Percentiles rank a stretch among this genome's conserved stretches.
Evolutionary conservation across 2,329 filamentous ascomycete genomes (phyloP).

Genomic region (Elsinoe ampelina): DNA sequence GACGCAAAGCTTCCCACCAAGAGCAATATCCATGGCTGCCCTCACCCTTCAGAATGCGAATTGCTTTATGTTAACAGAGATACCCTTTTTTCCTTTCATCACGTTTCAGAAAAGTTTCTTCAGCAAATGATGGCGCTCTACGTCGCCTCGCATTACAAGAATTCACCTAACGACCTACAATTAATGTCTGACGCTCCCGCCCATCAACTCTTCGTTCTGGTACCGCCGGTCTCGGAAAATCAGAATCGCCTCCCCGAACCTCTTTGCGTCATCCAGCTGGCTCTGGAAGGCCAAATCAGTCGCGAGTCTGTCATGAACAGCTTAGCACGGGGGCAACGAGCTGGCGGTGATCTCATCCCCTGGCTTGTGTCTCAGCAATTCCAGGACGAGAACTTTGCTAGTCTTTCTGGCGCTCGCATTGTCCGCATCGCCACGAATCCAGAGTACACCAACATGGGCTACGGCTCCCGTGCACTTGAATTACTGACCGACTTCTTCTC

Average conservation of each 20-base stretch:
- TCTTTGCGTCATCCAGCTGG: conserved; percentile 87
- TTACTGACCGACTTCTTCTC: conserved; percentile 89
- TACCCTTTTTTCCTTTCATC: conserved; percentile 95
- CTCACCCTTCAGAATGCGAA: conserved; percentile 84
- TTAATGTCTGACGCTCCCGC: conserved; percentile 96
- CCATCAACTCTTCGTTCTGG: conserved; percentile 90
- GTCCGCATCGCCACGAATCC: conserved; percentile 96
- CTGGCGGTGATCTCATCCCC: conserved; percentile 86
- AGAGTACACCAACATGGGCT: conserved; percentile 86
- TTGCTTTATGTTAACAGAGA: conserved; percentile 91
- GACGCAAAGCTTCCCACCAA: conserved; percentile 81
- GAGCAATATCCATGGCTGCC: conserved; percentile 68
- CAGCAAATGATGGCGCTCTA: conserved; percentile 98
- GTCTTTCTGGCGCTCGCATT: conserved; percentile 80
- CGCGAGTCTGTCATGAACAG: conserved; percentile 84
- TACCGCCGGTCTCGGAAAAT: conserved; percentile 71
- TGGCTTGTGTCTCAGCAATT: conserved; percentile 98
- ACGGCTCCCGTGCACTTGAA: conserved; percentile 79
- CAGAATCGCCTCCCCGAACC: conserved; percentile 79
- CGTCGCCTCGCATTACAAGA: conserved; percentile 96
- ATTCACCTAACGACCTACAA: conserved; percentile 95
- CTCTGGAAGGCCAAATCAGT: conserved; percentile 91
- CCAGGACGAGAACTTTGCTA: conserved; percentile 93
- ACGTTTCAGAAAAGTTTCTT: conserved; percentile 90
- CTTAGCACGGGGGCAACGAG: conserved; percentile 77